Base-by-base conservation (phyloP, 768 basidiomycete genomes). In the Cystoderma amianthinum region DNA sequence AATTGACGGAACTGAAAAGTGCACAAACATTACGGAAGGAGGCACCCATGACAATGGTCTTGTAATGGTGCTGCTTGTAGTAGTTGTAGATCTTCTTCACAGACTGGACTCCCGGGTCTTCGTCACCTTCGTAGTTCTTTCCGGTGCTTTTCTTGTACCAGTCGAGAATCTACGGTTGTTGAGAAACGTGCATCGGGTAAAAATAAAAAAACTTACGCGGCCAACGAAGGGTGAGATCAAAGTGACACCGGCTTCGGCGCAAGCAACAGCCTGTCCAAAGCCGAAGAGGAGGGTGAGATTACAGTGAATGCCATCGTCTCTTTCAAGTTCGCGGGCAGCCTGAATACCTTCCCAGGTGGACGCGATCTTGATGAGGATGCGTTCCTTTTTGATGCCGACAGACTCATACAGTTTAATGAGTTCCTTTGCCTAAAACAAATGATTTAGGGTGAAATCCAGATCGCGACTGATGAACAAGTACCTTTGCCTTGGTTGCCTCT, bases 301-400 rank as follows among this genome's bases (percentile, higher is more conserved):
- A 76, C 93, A 97, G 80, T 95, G 94, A 65, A 99, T 98, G 48
- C 75, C 77, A 44, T 96, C 82, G 52, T 95, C 86, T 46, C 76
- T 64, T 73, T 99, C 96, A 50, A 99, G 84, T 65, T 94, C 85
- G 48, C 92, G 82, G 25, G 96, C 96, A 45, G 96, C 96, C 65
- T 99, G 95, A 70, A 99, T 99, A 67, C 96, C 96, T 68, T 98
- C 96, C 89, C 91, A 99, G 36, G 94, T 94, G 30, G 96, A 95
- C 21, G 95, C 96, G 59, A 99, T 97, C 75, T 99, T 99, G 81
- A 99, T 97, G 53, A 99, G 74, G 48, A 99, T 72, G 48, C 96
- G 90, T 32, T 98, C 93, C 69, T 87, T 90, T 60, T 79, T 71
- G 70, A 99, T 81, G 48, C 96, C 96, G 48, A 93, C 61, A n/a